Percentiles rank a stretch among this genome's conserved stretches.
Conservation (phyloP, 768 basidiomycete species). For the Pleurotus eryngii region DNA sequence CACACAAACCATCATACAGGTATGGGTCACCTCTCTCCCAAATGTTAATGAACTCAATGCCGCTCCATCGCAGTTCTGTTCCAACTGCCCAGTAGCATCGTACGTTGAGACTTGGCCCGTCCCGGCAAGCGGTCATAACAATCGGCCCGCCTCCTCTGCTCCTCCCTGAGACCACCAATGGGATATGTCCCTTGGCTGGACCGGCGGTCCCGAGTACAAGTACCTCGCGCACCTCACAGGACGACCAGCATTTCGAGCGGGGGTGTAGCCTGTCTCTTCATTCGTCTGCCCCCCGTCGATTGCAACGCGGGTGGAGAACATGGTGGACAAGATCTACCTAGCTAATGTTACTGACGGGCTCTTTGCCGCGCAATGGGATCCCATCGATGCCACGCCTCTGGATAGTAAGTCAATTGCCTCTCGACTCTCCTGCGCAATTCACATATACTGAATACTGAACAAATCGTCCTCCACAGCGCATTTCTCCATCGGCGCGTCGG, state of each 20-base stretch:
- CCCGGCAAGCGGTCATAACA: slow-evolving; percentile 39
- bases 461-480: slow-evolving; percentile 25
- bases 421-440: too few relatives aligned
- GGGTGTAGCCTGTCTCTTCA: slow-evolving; percentile 12
- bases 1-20: slow-evolving; percentile 77
- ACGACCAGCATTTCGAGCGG: slow-evolving; percentile 42
- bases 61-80: slow-evolving; percentile 24
- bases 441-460: too few relatives aligned
- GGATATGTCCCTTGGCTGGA: too few relatives aligned
- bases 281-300: too few relatives aligned
- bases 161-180: too few relatives aligned
- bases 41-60: neutral
- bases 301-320: slow-evolving; percentile 26
- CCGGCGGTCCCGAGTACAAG: too few relatives aligned
- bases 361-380: slow-evolving; percentile 31
- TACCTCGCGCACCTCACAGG: slow-evolving; percentile 70
- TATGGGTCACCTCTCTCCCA: slow-evolving; percentile 28
- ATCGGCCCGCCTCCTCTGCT: slow-evolving; percentile 70
- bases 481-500: slow-evolving; percentile 52
- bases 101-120: slow-evolving; percentile 65
- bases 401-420: too few relatives aligned
- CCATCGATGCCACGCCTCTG: slow-evolving; percentile 18
- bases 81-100: slow-evolving; percentile 42
- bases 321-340: slow-evolving; percentile 35
- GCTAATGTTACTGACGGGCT: slow-evolving; percentile 28